Evolutionary conservation across 345 rosid species (phyloP).

Genomic region (Hirschfeldia incana): DNA sequence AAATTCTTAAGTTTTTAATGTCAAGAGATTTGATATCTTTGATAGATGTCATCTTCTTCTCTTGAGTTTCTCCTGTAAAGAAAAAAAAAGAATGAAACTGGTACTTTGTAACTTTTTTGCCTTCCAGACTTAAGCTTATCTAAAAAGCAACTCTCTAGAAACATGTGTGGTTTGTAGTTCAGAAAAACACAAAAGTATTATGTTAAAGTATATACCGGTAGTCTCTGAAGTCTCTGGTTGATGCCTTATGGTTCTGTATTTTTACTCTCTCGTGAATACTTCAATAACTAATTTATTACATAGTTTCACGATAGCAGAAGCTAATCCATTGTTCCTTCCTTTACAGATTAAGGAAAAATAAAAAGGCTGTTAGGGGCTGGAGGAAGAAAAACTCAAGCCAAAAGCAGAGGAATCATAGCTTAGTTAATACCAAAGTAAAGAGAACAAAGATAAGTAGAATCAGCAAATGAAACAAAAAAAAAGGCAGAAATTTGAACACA

Average conservation of each 20-base stretch:
- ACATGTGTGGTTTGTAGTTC: not conserved
- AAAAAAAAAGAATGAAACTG: too few species aligned
- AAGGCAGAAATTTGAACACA: too few species aligned
- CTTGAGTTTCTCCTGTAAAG: not conserved
- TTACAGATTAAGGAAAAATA: constrained; percentile 32
- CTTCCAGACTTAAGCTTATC: not conserved
- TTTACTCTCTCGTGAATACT: too few species aligned
- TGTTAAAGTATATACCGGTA: not conserved
- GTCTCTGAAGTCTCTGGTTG: not conserved
- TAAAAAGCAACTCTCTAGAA: not conserved
- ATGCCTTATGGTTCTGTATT: not conserved
- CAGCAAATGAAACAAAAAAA: too few species aligned
- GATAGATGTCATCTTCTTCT: not conserved
- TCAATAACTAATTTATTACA: not conserved
- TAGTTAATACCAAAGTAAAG: too few species aligned
- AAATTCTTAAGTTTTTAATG: not conserved
- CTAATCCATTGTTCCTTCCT: constrained; percentile 78
- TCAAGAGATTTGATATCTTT: not conserved
- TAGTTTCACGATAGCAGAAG: constrained; percentile 57
- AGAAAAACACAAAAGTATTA: not conserved
- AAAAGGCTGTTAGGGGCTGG: too few species aligned
- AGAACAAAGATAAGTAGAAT: too few species aligned
- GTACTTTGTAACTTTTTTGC: not conserved
- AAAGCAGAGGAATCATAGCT: too few species aligned
- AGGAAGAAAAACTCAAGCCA: too few species aligned